phyloP scores from a whole-genome alignment of 129 eudicot species.

The Pittosporum tobira region DNA sequence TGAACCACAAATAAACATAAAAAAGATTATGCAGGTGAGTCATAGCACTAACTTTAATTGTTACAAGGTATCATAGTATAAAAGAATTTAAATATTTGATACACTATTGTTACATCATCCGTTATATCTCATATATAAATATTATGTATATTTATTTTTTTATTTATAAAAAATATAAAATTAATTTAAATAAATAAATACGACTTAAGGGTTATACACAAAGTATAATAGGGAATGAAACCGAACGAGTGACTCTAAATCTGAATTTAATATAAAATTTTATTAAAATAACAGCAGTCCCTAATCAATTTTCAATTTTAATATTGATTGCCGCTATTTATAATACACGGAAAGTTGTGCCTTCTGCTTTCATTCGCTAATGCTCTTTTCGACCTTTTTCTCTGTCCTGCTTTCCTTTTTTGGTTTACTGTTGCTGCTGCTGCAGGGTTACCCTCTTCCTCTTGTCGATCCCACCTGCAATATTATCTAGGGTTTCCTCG shows the following conservation, averaged over 20 bases:
- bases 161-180: too few relatives aligned
- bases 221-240: background rate
- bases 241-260: constrained; percentile 11
- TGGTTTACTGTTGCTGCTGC: constrained; percentile 26
- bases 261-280: constrained; percentile 16
- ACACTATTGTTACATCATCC: too few relatives aligned
- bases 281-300: constrained; percentile 15
- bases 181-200: too few relatives aligned
- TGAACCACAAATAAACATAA: too few relatives aligned
- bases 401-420: constrained; percentile 11
- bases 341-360: constrained; percentile 1
- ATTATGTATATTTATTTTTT: too few relatives aligned
- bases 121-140: too few relatives aligned
- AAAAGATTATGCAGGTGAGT: too few relatives aligned
- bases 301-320: constrained; percentile 4
- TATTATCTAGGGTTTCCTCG: constrained; percentile 29
- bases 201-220: too few relatives aligned
- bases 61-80: too few relatives aligned
- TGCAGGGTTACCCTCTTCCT: constrained; percentile 16
- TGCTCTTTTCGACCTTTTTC: constrained; percentile 11
- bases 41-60: too few relatives aligned
- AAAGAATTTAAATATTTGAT: too few relatives aligned
- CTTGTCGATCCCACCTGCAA: constrained; percentile 14
- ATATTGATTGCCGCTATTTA: background rate
- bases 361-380: constrained; percentile 13